Percentiles rank a stretch among this genome's conserved stretches.
Conservation (phyloP, 768 basidiomycete species). For the Suillus tomentosus region DNA sequence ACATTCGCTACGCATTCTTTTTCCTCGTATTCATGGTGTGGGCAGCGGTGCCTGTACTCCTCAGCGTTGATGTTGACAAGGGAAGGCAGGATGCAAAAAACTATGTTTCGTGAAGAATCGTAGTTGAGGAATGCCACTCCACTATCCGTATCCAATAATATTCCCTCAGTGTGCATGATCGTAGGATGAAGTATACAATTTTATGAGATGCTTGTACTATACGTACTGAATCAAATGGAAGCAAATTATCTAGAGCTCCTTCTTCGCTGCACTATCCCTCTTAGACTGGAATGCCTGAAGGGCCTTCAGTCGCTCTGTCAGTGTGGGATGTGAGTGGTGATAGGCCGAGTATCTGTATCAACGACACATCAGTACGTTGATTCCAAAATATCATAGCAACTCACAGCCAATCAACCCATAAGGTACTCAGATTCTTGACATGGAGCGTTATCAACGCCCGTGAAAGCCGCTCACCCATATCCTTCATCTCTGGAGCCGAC, state of each 20-base stretch:
- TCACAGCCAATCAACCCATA: conserved; percentile 93
- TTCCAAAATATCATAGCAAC: conserved; percentile 24
- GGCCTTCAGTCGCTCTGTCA: conserved; percentile 85
- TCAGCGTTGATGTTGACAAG: conserved; percentile 64
- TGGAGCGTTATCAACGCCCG: conserved; percentile 84
- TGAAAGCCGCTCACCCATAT: conserved; percentile 86
- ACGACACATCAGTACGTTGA: conserved; percentile 1
- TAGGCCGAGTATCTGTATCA: conserved; percentile 83
- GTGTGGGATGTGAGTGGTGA: conserved; percentile 93
- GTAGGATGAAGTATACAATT: not conserved
- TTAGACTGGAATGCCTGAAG: conserved; percentile 67
- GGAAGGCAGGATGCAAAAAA: conserved; percentile 56
- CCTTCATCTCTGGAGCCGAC: conserved; percentile 56
- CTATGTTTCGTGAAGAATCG: conserved; percentile 24
- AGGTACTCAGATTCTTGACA: conserved; percentile 89
- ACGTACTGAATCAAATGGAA: not conserved
- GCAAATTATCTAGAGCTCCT: conserved; percentile 22
- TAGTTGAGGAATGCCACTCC: conserved; percentile 5
- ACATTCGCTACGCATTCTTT: conserved; percentile 90
- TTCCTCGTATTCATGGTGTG: conserved; percentile 85
- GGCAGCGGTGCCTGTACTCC: conserved; percentile 75
- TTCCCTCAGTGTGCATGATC: not conserved
- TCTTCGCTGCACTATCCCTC: conserved; percentile 31
- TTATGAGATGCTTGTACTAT: not conserved
- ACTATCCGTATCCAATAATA: not conserved